Evolutionary conservation across 2,329 filamentous ascomycete species (phyloP).

Genomic region (Sodiomyces alkalinus): DNA sequence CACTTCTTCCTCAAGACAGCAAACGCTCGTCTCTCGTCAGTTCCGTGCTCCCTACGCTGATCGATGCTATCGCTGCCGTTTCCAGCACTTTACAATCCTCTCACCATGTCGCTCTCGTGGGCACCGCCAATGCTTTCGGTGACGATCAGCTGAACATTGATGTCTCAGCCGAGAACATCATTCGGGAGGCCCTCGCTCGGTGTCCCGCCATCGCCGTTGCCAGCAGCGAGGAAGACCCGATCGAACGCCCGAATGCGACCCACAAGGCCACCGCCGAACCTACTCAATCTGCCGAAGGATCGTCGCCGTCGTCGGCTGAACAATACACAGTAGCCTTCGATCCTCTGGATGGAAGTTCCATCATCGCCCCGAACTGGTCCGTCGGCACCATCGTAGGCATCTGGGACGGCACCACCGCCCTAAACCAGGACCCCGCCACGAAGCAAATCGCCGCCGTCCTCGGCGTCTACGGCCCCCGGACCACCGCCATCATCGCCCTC

Average conservation of each 20-base stretch:
- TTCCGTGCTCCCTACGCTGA: slow-evolving; percentile 32
- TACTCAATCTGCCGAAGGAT: not conserved
- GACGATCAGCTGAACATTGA: slow-evolving; percentile 46
- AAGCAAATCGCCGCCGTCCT: slow-evolving; percentile 34
- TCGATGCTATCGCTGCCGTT: slow-evolving; percentile 28
- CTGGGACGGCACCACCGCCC: slow-evolving; percentile 34
- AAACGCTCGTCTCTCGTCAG: slow-evolving; percentile 18
- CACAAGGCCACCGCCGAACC: slow-evolving; percentile 4
- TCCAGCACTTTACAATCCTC: slow-evolving; percentile 25
- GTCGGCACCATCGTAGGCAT: slow-evolving; percentile 45
- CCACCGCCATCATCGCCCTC: slow-evolving; percentile 38
- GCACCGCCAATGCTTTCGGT: slow-evolving; percentile 40
- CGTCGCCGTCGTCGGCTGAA: slow-evolving; percentile 14
- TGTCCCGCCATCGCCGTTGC: slow-evolving; percentile 32
- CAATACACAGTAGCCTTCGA: slow-evolving; percentile 46
- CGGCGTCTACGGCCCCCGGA: slow-evolving; percentile 39
- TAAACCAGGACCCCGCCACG: slow-evolving; percentile 20
- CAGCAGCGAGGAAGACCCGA: slow-evolving; percentile 45
- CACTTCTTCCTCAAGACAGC: slow-evolving; percentile 9
- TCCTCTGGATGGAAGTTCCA: slow-evolving; percentile 47
- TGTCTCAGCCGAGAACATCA: slow-evolving; percentile 30
- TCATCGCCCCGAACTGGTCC: slow-evolving; percentile 42
- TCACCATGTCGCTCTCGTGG: slow-evolving; percentile 29
- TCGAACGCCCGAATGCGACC: slow-evolving; percentile 25
- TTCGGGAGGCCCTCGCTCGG: slow-evolving; percentile 26